Evolutionary conservation across 345 rosid species (phyloP).

Genomic region (Ricinus communis): DNA sequence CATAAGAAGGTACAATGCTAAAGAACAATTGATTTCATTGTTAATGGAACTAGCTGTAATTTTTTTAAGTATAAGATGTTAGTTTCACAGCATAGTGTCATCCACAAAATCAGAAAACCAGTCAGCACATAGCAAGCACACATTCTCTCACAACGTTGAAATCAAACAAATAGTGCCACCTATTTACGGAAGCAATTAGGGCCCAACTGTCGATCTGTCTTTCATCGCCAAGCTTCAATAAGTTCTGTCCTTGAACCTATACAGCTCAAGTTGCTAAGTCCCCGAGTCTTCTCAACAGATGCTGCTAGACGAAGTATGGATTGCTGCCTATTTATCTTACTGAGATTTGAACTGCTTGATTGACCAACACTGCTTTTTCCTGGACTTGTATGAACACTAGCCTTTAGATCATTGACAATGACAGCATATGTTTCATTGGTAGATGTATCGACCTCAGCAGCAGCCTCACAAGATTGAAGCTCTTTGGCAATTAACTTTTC

Average conservation of each 20-base stretch:
- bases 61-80: constrained; percentile 25
- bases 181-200: constrained; percentile 12
- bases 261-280: constrained; percentile 54
- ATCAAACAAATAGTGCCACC: constrained; percentile 9
- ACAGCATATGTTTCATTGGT: constrained; percentile 18
- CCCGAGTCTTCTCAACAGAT: constrained; percentile 40
- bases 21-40: constrained; percentile 17
- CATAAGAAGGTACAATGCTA: neutral
- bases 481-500: constrained; percentile 13
- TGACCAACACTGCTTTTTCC: constrained; percentile 36
- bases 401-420: constrained; percentile 9
- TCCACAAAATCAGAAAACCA: constrained; percentile 24
- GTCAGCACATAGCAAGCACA: constrained; percentile 24
- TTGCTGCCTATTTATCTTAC: constrained; percentile 29
- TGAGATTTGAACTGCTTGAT: constrained; percentile 38
- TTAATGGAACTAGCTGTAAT: constrained; percentile 1
- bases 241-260: constrained; percentile 63
- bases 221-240: constrained; percentile 45
- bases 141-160: constrained; percentile 10
- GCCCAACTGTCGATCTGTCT: constrained; percentile 1
- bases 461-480: constrained; percentile 20
- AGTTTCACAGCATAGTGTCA: constrained; percentile 14
- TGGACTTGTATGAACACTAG: constrained; percentile 11
- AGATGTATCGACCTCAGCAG: constrained; percentile 17
- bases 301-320: constrained; percentile 32